Evolutionary conservation across 106 monocot species (phyloP).

Genomic region (Hemerocallis citrina): DNA sequence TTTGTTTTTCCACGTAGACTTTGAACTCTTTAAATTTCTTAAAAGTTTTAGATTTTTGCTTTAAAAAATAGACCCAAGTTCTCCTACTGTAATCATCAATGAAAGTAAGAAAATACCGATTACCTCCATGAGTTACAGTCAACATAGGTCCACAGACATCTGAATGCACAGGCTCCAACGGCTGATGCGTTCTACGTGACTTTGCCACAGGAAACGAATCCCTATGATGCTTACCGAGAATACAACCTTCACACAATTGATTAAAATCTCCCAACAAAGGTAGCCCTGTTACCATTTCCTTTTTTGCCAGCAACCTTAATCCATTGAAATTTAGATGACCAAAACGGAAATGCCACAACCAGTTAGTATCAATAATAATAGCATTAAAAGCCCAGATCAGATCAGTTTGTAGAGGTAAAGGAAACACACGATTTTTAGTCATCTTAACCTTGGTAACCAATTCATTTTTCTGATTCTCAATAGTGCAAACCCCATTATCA

Average conservation of each 20-base stretch:
- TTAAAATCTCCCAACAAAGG: background rate
- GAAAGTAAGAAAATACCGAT: conserved; percentile 7
- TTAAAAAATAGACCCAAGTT: background rate
- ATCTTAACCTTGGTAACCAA: background rate
- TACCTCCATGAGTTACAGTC: background rate
- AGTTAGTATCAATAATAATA: no score
- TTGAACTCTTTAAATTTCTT: background rate
- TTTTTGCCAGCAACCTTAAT: background rate
- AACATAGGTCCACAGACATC: conserved; percentile 1
- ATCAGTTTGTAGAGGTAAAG: background rate
- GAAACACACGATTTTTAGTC: background rate
- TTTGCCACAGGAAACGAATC: conserved; percentile 6
- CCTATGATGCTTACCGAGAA: conserved; percentile 1
- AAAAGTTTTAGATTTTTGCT: background rate
- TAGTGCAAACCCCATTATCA: no score
- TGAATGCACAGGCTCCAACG: conserved; percentile 6
- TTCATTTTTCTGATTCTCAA: background rate
- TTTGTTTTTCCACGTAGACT: background rate
- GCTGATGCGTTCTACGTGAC: background rate
- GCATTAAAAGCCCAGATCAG: no score
- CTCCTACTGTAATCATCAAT: conserved; percentile 5
- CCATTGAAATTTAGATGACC: conserved; percentile 2
- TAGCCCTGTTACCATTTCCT: no score
- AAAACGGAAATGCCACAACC: conserved; percentile 1
- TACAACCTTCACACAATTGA: conserved; percentile 16